A percentile compares a stretch with the other conserved stretches of the same genome.
phyloP scores from a whole-genome alignment of 768 basidiomycete genomes.

The Phlebiopsis flavidoalba region DNA sequence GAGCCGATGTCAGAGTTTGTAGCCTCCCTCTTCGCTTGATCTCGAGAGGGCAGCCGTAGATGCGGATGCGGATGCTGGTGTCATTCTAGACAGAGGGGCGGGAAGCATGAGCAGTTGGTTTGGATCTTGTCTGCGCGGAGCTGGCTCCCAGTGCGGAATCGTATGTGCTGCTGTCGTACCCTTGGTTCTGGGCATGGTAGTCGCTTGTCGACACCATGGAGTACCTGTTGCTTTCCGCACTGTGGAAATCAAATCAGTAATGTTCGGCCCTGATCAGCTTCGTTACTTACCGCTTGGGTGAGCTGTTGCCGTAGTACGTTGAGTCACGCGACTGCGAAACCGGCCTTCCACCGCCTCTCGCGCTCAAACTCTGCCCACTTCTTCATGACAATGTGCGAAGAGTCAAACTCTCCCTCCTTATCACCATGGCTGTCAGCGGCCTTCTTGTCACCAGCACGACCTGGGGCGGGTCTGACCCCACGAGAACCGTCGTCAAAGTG shows the following conservation, averaged over 20 bases:
- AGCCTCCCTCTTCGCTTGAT: constrained; percentile 37
- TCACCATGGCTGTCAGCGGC: constrained; percentile 67
- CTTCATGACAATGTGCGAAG: constrained; percentile 96
- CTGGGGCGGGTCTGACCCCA: constrained; percentile 80
- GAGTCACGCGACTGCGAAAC: constrained; percentile 80
- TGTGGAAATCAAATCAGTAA: constrained; percentile 7
- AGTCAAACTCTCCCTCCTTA: constrained; percentile 98
- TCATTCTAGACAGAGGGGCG: constrained; percentile 58
- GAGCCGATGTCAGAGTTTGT: constrained; percentile 34
- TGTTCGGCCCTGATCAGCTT: background rate
- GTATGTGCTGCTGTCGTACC: constrained; percentile 53
- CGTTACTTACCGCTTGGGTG: constrained; percentile 53
- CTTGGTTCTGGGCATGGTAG: constrained; percentile 48
- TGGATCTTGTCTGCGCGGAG: constrained; percentile 63
- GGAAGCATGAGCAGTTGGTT: constrained; percentile 69
- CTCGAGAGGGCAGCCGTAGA: constrained; percentile 40
- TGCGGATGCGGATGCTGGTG: constrained; percentile 27
- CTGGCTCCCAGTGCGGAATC: constrained; percentile 44
- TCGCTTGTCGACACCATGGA: constrained; percentile 79
- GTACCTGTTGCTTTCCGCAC: constrained; percentile 47
- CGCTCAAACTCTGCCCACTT: constrained; percentile 98
- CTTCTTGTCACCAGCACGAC: constrained; percentile 60
- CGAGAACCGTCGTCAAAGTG: constrained; percentile 98
- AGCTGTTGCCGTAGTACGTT: constrained; percentile 38
- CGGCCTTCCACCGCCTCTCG: constrained; percentile 89